phyloP scores from a whole-genome alignment of 352 stramenopile genomes.

The Pythium myriotylum region DNA sequence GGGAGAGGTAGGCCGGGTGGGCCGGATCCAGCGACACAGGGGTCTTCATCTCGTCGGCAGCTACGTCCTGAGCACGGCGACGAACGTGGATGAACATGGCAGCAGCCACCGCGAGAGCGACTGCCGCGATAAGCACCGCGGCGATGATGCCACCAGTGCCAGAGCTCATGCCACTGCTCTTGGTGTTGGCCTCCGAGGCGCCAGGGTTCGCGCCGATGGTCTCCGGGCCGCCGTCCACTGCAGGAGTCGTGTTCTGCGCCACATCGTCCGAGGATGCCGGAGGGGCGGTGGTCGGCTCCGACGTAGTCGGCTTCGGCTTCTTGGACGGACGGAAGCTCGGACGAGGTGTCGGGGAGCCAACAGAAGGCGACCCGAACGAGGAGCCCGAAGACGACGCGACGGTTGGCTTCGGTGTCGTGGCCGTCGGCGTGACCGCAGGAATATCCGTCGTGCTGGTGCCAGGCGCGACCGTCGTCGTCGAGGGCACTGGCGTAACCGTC shows the following conservation, averaged over 20 bases:
- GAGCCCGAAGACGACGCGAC: slow-evolving; percentile 8
- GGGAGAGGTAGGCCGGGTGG: slow-evolving; percentile 16
- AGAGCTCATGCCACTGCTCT: slow-evolving; percentile 1
- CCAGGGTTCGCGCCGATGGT: slow-evolving; percentile 8
- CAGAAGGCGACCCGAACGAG: background rate
- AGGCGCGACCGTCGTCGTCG: slow-evolving; percentile 1
- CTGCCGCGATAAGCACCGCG: slow-evolving; percentile 4
- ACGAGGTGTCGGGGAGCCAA: slow-evolving; percentile 1
- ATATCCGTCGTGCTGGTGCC: slow-evolving; percentile 3
- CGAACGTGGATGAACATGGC: slow-evolving; percentile 14
- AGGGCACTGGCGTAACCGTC: background rate
- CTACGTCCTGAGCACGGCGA: slow-evolving; percentile 5
- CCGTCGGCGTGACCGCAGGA: background rate
- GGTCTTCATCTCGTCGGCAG: slow-evolving; percentile 19
- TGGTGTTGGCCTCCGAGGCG: slow-evolving; percentile 6
- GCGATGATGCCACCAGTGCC: slow-evolving; percentile 16
- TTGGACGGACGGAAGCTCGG: slow-evolving; percentile 3
- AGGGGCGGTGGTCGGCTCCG: background rate
- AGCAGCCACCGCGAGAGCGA: slow-evolving; percentile 6
- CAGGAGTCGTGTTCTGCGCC: slow-evolving; percentile 1
- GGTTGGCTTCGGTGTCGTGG: background rate
- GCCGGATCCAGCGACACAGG: slow-evolving; percentile 9
- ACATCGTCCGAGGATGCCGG: background rate
- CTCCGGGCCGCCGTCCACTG: slow-evolving; percentile 4
- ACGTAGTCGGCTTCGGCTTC: slow-evolving; percentile 8